phyloP scores from a whole-genome alignment of 208 protist genomes.

The Trypanosoma brucei region DNA sequence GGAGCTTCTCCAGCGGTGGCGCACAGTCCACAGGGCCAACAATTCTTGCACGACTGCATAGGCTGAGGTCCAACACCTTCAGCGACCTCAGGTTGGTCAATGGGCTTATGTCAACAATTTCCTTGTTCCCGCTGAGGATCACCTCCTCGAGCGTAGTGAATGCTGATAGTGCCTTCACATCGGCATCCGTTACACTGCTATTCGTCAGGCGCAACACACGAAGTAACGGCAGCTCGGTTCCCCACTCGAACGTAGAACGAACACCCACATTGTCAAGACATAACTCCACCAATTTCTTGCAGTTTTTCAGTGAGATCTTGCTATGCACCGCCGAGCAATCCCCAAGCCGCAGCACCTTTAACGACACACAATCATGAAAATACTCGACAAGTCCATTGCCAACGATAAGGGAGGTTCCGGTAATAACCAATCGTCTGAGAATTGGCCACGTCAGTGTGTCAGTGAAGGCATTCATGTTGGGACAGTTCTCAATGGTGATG shows the following conservation, averaged over 20 bases:
- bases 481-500: neutral
- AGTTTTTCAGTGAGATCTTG: neutral
- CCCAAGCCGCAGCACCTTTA: neutral
- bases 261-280: neutral
- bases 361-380: neutral
- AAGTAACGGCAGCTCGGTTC: neutral
- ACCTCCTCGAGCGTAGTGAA: neutral
- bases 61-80: constrained; percentile 3
- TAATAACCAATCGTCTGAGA: neutral
- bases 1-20: constrained; percentile 4
- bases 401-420: neutral
- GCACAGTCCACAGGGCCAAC: neutral
- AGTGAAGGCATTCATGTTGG: neutral
- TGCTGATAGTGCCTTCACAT: neutral
- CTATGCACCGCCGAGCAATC: neutral
- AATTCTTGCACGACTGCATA: neutral
- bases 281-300: neutral
- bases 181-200: constrained; percentile 2
- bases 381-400: neutral
- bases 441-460: neutral
- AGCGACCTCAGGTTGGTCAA: neutral
- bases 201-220: constrained; percentile 1
- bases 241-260: neutral
- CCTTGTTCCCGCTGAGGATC: neutral
- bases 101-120: constrained; percentile 1